Evolutionary conservation across 2,329 filamentous ascomycete genomes (phyloP).

Genomic region (Ciborinia camelliae): DNA sequence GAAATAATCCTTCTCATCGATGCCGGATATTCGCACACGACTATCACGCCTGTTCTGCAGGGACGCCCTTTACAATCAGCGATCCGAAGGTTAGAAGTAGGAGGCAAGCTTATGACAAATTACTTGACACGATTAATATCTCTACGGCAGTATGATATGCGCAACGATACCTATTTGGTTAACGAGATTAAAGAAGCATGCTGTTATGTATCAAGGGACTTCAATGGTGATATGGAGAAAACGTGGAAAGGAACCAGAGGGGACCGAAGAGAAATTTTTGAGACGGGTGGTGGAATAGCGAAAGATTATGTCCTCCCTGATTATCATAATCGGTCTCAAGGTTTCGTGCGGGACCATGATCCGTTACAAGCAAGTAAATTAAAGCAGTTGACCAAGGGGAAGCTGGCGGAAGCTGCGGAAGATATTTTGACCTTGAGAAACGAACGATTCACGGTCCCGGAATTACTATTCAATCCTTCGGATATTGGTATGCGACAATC

Average conservation of each 20-base stretch:
- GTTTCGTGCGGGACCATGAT: constrained; percentile 75
- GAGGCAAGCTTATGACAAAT: constrained; percentile 91
- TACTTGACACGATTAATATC: constrained; percentile 87
- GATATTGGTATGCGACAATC: constrained; percentile 83
- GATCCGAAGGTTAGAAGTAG: constrained; percentile 81
- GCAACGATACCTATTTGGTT: constrained; percentile 88
- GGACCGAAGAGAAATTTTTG: constrained; percentile 50
- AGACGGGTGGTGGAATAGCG: constrained; percentile 57
- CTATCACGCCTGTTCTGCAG: constrained; percentile 78
- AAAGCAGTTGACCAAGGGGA: constrained; percentile 43
- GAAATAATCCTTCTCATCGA: constrained; percentile 89
- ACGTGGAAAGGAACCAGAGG: constrained; percentile 76
- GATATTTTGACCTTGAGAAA: constrained; percentile 85
- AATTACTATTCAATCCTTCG: constrained; percentile 80
- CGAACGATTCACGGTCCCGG: constrained; percentile 86
- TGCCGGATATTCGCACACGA: constrained; percentile 90
- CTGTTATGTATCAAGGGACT: constrained; percentile 79
- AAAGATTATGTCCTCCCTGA: constrained; percentile 93
- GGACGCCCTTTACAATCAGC: constrained; percentile 78
- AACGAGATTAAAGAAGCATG: constrained; percentile 93
- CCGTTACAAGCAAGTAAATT: constrained; percentile 55
- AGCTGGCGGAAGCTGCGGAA: constrained; percentile 55
- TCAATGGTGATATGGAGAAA: constrained; percentile 71
- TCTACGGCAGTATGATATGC: constrained; percentile 89
- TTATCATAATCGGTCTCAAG: constrained; percentile 57